Base-by-base conservation (phyloP, 805 yeast genomes). In the Monosporozyma aerobia region DNA sequence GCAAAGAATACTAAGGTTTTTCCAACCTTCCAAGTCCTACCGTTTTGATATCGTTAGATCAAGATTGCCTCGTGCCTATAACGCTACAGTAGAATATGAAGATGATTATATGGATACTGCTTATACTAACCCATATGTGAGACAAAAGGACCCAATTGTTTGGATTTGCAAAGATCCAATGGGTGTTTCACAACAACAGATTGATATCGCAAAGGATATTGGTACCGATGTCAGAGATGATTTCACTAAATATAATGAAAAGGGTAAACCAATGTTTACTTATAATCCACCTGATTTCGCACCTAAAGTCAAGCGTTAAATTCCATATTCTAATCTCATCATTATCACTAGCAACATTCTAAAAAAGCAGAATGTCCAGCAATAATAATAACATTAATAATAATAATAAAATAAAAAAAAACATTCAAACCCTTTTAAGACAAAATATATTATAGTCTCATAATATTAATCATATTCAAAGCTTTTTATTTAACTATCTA, bases 261-360 rank as follows among this genome's bases (percentile, higher is more conserved):
- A 82, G 71, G 83, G 81, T 44, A 72, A 72, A 50, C 68, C 77
- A 22, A 65, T 64, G 6, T 82, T 74, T 59, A 72, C 77, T 29
- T 87, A 85, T 41, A 79, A 81, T 51, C 94, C 94, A 49, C 94
- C 94, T 3, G 78, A 79, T 48, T 85, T 79, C 64, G 83, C 79
- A 60, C 56, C 54, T 30, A 54, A 50, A 16, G 60, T 62, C 7
- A 61, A 62, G 50, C 43, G 43, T 39, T 39, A 19, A 39, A 7
- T 5, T 39, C 22, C 8, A 32, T 10, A 5, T 10, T n/a, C n/a
- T n/a, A 14, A 13, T 35, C 7, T 35, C 39, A 35, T 35, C 3
- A 39, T n/a, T n/a, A n/a, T n/a, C n/a, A n/a, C n/a, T 19, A 39
- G 13, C 9, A 16, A 16, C 16, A 39, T 16, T 13, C 43, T 9